Evolutionary conservation across 2,329 filamentous ascomycete species (phyloP), one percentile per base, ranked within the genome.

Genomic region (Dothiorella sarmentorum): DNA sequence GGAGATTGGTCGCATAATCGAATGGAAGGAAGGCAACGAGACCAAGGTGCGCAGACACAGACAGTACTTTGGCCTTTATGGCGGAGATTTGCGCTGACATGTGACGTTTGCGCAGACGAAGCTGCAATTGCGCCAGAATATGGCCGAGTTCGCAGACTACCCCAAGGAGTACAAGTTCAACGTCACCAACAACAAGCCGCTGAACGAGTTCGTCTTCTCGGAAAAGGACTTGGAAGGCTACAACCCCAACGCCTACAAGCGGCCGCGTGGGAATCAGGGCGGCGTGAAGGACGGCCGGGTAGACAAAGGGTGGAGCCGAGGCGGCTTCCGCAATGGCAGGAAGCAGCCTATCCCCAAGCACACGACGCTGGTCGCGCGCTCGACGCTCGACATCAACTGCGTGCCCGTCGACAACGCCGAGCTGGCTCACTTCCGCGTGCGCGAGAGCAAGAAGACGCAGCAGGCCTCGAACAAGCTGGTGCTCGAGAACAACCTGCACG

Each of bases 141-240:
- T 47, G 15, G 7, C 20, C 18, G 7, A 45, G 22, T 59, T 59
- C 40, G 5, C 27, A n/a, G 49, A 47, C 7, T 80, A 97, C n/a
- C 91, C 92, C 10, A 90, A 90, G 68, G 91, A 96, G 68, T 99
- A 97, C 75, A 84, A 90, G 64, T 77, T 97, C 60, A 86, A 91
- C 45, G 80, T 91, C 45, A 86, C 83, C 22, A 82, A 85, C 38
- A 63, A 64, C 1, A 75, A 83, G n/a, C 85, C 93, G 31, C 85
- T 84, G 67, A 97, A 96, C 73, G 94, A 91, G 18, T 96, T 89
- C 70, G 80, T 97, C 59, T 99, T 99, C 70, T 91, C 89, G 38
- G 94, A 99, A 75, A 91, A 96, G 71, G 91, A 97, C 68, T 82
- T 96, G 20, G 89, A 91, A 0, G 90, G 90, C 35, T 91, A 86